A percentile compares a stretch with the other conserved stretches of the same genome.
Evolutionary conservation across 495 filamentous ascomycete species (phyloP).

Genomic region (Pseudotulostoma volvatum): DNA sequence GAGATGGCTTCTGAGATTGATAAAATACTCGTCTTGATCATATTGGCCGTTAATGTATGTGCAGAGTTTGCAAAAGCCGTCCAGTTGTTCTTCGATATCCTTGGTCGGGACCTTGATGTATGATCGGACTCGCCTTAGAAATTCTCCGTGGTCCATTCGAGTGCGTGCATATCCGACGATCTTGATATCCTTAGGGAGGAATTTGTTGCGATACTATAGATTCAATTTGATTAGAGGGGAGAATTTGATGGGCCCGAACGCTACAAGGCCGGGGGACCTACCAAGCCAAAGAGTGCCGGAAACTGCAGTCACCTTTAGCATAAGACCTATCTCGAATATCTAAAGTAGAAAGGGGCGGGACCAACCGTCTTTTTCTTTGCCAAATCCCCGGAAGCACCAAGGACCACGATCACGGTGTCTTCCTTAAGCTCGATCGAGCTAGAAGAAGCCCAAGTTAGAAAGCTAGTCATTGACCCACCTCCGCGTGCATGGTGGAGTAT

Average conservation of each 20-base stretch:
- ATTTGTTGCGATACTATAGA: constrained; percentile 87
- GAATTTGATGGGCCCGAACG: too few species aligned
- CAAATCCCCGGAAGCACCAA: constrained; percentile 92
- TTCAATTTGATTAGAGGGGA: too few species aligned
- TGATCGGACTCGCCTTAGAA: constrained; percentile 79
- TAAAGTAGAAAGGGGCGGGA: constrained; percentile 8
- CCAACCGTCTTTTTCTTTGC: constrained; percentile 99
- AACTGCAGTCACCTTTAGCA: constrained; percentile 42
- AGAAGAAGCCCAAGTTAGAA: constrained; percentile 19
- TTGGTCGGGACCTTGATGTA: constrained; percentile 99
- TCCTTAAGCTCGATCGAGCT: constrained; percentile 91
- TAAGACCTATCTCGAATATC: constrained; percentile 7
- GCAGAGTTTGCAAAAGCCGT: constrained; percentile 75
- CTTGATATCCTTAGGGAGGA: constrained; percentile 91
- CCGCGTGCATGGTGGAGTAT: not conserved
- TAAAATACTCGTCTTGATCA: constrained; percentile 90
- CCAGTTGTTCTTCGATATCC: constrained; percentile 87
- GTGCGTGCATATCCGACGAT: constrained; percentile 99
- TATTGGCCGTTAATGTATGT: constrained; percentile 94
- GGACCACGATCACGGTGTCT: constrained; percentile 92
- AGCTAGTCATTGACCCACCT: not conserved
- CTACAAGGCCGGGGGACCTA: too few species aligned
- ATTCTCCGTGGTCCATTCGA: constrained; percentile 97
- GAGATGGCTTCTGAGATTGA: constrained; percentile 73
- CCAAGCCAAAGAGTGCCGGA: constrained; percentile 94